Base-by-base conservation (phyloP, 1,139 yeast genomes). In the Diutina scorzettiae region DNA sequence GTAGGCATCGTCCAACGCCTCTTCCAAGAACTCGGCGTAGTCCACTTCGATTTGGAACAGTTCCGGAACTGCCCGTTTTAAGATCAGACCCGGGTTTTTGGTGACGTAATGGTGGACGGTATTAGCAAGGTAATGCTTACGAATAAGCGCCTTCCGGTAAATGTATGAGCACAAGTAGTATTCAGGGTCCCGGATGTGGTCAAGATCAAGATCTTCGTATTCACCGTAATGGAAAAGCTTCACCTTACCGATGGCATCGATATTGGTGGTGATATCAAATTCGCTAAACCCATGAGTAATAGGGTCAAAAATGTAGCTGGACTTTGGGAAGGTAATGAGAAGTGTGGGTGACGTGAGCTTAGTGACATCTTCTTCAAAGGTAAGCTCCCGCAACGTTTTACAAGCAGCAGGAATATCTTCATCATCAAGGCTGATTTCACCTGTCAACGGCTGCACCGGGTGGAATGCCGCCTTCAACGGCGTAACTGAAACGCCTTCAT, bases 1-100 rank as follows among this genome's bases (percentile, higher is more conserved):
- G 63, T 82, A 87, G 36, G 85, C 78, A 51, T 91, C 98, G 57
- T 89, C 97, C 40, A 91, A 66, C 0, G 96, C 74, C 56, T 91
- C 98, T 52, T 91, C 97, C 44, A 91, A 64, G 53, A 91, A 91
- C 57, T 91, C 98, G 1, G 97, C 97, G 59, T 85, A 91, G 54
- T 91, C 97, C n/a, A 91, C 76, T 54, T 91, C 96, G 31, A 91
- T 64, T 45, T 79, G 80, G 60, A 69, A 86, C 3, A 91, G 73
- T 44, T 77, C 84, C 0, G 96, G 93, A 45, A 76, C 78, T 2
- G 94, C 77, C 1, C 50, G 51, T 2, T 58, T 63, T 43, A 91
- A 65, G 2, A 78, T 63, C 3, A 91, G 78, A 0, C 63, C 57
- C 0, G 96, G 95, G 53, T 86, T 61, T 56, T 91, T 91, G 18